phyloP scores from a whole-genome alignment of 208 protist species.

The Leishmania lainsoni region DNA sequence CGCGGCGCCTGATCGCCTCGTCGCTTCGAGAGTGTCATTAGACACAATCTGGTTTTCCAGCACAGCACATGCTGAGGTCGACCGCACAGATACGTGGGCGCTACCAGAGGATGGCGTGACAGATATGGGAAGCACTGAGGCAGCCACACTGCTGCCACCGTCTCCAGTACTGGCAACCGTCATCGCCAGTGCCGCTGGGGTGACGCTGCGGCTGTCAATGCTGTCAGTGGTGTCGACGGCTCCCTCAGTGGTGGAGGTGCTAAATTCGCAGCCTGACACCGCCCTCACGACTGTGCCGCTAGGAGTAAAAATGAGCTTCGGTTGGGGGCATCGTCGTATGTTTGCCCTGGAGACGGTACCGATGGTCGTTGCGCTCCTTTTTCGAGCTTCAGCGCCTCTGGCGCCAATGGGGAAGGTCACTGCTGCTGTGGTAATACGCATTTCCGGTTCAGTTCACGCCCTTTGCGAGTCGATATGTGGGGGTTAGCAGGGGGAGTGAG shows the following conservation, averaged over 20 bases:
- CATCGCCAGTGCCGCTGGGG: too few species aligned
- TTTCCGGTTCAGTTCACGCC: not conserved
- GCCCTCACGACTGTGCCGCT: not conserved
- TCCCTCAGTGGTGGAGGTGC: not conserved
- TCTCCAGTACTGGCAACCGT: too few species aligned
- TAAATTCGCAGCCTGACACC: not conserved
- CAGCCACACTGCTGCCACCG: too few species aligned
- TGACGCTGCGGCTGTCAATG: not conserved
- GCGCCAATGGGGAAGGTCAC: not conserved
- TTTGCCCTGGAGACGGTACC: not conserved
- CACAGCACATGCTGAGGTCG: not conserved
- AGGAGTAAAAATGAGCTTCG: not conserved
- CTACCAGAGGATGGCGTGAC: not conserved
- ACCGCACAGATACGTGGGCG: not conserved
- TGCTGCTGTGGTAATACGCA: not conserved
- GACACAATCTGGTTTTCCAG: not conserved
- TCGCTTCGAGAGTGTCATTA: not conserved
- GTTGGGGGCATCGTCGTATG: not conserved
- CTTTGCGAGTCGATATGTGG: not conserved
- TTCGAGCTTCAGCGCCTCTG: not conserved
- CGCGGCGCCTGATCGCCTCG: not conserved
- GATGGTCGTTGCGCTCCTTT: not conserved
- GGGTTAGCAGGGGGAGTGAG: not conserved
- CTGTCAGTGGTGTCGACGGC: not conserved
- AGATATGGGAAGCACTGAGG: not conserved